Evolutionary conservation across 2,329 filamentous ascomycete genomes (phyloP).

Genomic region (Ascosphaera aggregata): DNA sequence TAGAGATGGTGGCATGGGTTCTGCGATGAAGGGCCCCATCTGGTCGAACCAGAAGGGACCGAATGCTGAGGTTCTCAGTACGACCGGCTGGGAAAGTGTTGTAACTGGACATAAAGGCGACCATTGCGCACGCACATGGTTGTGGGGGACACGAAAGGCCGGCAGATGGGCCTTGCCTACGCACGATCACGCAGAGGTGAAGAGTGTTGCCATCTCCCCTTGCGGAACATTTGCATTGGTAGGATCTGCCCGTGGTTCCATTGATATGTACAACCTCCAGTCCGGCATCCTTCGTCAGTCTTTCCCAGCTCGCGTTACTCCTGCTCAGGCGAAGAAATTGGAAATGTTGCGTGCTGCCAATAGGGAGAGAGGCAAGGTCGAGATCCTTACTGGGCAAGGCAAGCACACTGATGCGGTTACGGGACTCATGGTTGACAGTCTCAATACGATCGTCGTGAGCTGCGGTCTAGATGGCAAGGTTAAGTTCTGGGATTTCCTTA

Average conservation of each 20-base stretch:
- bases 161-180: conserved; percentile 86
- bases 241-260: conserved; percentile 57
- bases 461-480: conserved; percentile 78
- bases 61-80: conserved; percentile 45
- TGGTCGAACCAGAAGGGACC: conserved; percentile 58
- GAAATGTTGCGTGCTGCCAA: conserved; percentile 40
- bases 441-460: conserved; percentile 69
- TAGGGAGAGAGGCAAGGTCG: conserved; percentile 21
- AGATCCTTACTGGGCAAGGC: conserved; percentile 29
- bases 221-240: conserved; percentile 88
- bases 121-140: conserved; percentile 77
- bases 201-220: conserved; percentile 66
- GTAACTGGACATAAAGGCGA: conserved; percentile 81
- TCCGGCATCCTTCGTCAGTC: conserved; percentile 72
- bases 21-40: conserved; percentile 51
- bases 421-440: conserved; percentile 65
- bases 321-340: conserved; percentile 53
- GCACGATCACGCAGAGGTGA: conserved; percentile 57
- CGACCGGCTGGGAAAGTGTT: conserved; percentile 92
- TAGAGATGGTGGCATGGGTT: conserved; percentile 80
- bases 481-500: conserved; percentile 95
- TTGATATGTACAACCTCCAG: conserved; percentile 95
- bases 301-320: conserved; percentile 60
- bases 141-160: conserved; percentile 85
- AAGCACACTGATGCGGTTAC: conserved; percentile 68